A percentile compares a stretch with the other conserved stretches of the same genome.
Conservation (phyloP, 2,329 filamentous ascomycete species). For the Trichoderma atroviride region DNA sequence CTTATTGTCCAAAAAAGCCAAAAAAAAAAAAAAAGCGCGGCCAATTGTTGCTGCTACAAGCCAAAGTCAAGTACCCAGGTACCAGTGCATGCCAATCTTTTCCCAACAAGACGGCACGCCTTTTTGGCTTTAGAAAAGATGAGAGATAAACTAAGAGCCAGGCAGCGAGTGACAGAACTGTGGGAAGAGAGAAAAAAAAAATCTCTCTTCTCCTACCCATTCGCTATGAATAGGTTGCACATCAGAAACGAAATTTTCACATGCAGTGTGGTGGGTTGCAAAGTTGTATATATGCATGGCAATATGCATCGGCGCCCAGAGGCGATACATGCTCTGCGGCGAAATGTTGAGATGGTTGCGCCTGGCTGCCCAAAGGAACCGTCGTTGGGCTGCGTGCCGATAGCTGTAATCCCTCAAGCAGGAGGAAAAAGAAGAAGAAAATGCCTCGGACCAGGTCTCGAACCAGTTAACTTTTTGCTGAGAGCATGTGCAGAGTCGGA, state of each 20-base stretch:
- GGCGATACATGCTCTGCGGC: constrained; percentile 1
- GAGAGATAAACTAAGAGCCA: neutral
- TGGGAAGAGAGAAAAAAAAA: neutral
- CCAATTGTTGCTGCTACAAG: neutral
- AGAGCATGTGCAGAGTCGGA: neutral
- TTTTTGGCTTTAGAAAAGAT: constrained; percentile 3
- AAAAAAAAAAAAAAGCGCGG: neutral
- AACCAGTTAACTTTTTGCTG: neutral
- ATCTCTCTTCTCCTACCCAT: neutral
- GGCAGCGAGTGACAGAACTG: constrained; percentile 4
- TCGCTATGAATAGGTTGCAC: neutral
- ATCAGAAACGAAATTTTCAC: neutral
- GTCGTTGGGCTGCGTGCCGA: constrained; percentile 15
- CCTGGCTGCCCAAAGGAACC: constrained; percentile 9
- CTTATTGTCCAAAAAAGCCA: constrained; percentile 8
- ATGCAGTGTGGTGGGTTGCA: neutral
- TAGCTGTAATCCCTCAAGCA: constrained; percentile 9
- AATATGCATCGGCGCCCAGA: constrained; percentile 28
- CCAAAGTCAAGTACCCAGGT: neutral
- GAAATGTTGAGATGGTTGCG: neutral
- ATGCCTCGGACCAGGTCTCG: constrained; percentile 8
- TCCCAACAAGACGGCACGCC: constrained; percentile 23
- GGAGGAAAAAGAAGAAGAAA: neutral
- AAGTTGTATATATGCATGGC: neutral
- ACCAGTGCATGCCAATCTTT: constrained; percentile 20